Evolutionary conservation across 2,329 filamentous ascomycete species (phyloP).

Genomic region (Calonectria multiphialidica): DNA sequence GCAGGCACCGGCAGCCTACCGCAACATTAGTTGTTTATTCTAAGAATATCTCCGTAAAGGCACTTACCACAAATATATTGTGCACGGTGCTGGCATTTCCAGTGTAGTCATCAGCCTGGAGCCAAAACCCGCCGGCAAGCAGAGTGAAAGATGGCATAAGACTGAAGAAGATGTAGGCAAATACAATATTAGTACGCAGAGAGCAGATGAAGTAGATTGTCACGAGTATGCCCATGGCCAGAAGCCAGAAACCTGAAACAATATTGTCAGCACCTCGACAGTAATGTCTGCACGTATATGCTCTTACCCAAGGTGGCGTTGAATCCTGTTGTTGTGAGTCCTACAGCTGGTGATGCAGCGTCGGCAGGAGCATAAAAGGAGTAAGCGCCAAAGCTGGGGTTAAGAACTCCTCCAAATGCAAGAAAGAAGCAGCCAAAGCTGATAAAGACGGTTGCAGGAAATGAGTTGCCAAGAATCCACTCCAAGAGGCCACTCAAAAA

Average conservation of each 20-base stretch:
- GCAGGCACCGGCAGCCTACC: neutral
- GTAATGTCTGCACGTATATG: neutral
- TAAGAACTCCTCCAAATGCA: slow-evolving; percentile 63
- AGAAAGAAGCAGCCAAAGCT: slow-evolving; percentile 67
- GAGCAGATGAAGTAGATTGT: slow-evolving; percentile 66
- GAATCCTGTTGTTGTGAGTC: neutral
- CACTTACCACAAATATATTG: neutral
- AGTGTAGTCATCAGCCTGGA: neutral
- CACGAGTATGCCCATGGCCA: neutral
- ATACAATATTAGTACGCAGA: slow-evolving; percentile 78
- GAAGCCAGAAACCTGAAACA: neutral
- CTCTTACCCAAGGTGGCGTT: neutral
- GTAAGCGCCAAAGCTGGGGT: slow-evolving; percentile 63
- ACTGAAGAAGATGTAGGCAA: slow-evolving; percentile 62
- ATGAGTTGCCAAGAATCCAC: slow-evolving; percentile 61
- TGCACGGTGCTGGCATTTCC: neutral
- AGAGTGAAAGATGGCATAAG: slow-evolving; percentile 48
- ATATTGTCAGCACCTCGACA: neutral
- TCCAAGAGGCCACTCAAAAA: neutral
- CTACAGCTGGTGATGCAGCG: neutral
- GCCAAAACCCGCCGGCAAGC: neutral
- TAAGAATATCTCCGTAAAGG: rapidly evolving
- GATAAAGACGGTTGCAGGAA: slow-evolving; percentile 68
- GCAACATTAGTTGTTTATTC: neutral
- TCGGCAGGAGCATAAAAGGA: slow-evolving; percentile 52